Base-by-base conservation (phyloP, 1,284 basidiomycete species). In the Cerioporus squamosus region DNA sequence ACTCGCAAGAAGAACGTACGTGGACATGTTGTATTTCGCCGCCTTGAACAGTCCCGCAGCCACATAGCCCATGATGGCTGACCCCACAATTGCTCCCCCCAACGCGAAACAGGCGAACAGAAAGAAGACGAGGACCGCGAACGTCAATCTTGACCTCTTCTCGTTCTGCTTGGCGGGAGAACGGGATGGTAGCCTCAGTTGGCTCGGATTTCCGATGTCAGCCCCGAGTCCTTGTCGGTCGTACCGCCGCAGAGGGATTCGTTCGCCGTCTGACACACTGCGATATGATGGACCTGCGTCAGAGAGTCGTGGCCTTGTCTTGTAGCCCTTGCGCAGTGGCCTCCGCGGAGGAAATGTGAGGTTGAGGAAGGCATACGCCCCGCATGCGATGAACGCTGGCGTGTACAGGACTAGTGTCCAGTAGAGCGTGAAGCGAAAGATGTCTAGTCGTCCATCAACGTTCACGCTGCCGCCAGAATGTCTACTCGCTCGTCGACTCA, bases 351-450 rank as follows among this genome's bases (percentile, higher is more conserved):
- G 82, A 64, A 83, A 85, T 12, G 80, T 75, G 52, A 90, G 75
- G 64, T 92, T 91, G 69, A 87, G 74, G 71, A 89, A 89, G 2
- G 91, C 91, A 65, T 89, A 87, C 2, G 75, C 59, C 0, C 90
- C 90, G 62, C 87, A 88, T 44, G 89, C 54, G 44, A 90, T 68
- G 70, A 91, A 94, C 45, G 88, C 75, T 1, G 88, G 88, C 2
- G 81, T 81, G 71, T 93, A 84, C 66, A 94, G 86, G 53, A 91
- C 79, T 29, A 95, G 73, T 1, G 85, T 91, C 93, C 93, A 95
- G 71, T 89, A 94, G 31, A 95, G 78, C 9, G 91, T 95, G 75
- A 93, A 95, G 26, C 79, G 80, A 77, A 93, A 95, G 54, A 94
- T 77, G 59, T 91, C 93, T 94, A 62, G 14, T 24, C 44, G 29